Conservation (phyloP, 305 asterid species). For the Nicotiana rustica region DNA sequence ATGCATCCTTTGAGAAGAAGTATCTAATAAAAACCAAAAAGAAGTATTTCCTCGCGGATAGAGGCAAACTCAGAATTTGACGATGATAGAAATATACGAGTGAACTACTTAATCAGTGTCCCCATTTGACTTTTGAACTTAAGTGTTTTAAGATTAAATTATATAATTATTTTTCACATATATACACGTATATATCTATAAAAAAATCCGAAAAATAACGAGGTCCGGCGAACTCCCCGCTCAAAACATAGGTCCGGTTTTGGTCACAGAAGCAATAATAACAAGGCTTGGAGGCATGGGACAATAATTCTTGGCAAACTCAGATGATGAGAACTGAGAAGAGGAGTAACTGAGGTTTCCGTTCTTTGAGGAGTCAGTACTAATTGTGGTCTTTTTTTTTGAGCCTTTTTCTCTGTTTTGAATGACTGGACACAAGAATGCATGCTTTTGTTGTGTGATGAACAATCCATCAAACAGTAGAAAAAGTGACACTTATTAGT, state of each 20-base stretch:
- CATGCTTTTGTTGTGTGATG: not conserved
- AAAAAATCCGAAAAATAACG: too few relatives aligned
- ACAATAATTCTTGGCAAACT: not conserved
- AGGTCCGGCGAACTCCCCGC: too few relatives aligned
- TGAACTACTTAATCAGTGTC: too few relatives aligned
- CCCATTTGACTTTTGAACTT: too few relatives aligned
- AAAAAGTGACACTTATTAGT: not conserved
- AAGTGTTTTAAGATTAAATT: too few relatives aligned
- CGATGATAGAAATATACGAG: too few relatives aligned
- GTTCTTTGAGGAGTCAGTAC: conserved; percentile 32
- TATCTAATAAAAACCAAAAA: not conserved
- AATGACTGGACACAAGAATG: conserved; percentile 30
- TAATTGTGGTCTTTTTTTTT: not conserved
- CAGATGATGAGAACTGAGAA: not conserved
- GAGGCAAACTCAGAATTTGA: too few relatives aligned
- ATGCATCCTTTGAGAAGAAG: not conserved
- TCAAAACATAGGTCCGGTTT: too few relatives aligned
- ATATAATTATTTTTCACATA: too few relatives aligned
- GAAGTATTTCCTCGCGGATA: too few relatives aligned
- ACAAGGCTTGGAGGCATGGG: not conserved
- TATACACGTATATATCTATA: too few relatives aligned
- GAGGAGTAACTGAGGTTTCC: conserved; percentile 28
- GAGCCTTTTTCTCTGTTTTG: not conserved
- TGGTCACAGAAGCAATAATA: not conserved
- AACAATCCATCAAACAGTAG: conserved; percentile 30